Base-by-base conservation (phyloP, 306 rosid genomes). In the Quercus ilex region DNA sequence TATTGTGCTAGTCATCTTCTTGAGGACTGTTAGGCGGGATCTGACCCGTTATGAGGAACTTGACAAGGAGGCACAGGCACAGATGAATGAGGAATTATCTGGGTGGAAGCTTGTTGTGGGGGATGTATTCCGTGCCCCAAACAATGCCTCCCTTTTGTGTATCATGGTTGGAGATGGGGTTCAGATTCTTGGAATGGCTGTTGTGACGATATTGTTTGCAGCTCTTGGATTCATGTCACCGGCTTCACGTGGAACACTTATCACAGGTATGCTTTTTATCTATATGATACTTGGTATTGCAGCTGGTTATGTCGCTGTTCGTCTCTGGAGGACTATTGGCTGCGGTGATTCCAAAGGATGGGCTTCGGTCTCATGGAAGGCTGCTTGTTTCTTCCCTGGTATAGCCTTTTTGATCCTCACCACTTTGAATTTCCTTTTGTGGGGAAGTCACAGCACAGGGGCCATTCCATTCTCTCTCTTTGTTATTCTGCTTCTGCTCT, bases 91-190 rank as follows among this genome's bases (percentile, higher is more conserved):
- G 74, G 98, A 94, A 79, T 89, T 94, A 74, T 94, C 98, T 17
- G 98, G 98, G 59, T 94, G 97, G 97, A 94, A 94, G 93, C 97
- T 94, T 83, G 98, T 94, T 74, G 98, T 94, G 51, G 98, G 93
- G 74, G 98, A 94, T 88, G 97, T 92, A 71, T 94, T 92, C 91
- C 97, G 98, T 3, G 91, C 97, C n/a, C 98, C 98, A 30, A 49
- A 86, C 4, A 83, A 89, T 73, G 84, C 97, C 58, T 63, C 93
- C 65, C 89, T 94, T 75, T 75, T 94, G 86, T 94, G 98, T 64
- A 82, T 92, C 68, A 87, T 94, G 98, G 97, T 92, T 43, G 98
- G 97, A 51, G 89, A 94, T 80, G 98, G 98, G 46, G 90, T 94
- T 82, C 98, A 94, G 87, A 91, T 94, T 82, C 93, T 94, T 21